Conservation (phyloP, 2,329 filamentous ascomycete genomes). For the Penicillium sp. region DNA sequence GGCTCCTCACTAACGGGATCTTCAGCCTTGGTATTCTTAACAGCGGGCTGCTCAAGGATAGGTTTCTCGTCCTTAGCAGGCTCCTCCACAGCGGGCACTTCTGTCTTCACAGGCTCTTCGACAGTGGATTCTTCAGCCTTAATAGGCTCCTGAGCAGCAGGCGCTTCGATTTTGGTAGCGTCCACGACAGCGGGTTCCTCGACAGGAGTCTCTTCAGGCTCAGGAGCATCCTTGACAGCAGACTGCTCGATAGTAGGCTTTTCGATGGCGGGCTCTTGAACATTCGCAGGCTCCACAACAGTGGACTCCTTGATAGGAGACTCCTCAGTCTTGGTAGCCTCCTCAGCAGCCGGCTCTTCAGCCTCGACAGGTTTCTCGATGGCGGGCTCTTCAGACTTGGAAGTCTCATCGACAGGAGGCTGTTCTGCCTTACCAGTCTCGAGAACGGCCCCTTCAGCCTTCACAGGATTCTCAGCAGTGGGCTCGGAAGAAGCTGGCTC, state of each 20-base stretch:
- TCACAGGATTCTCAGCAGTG: background rate
- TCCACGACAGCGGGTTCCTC: constrained; percentile 4
- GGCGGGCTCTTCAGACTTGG: background rate
- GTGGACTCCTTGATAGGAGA: constrained; percentile 3
- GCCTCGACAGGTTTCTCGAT: background rate
- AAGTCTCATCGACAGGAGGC: background rate
- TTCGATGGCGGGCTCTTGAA: constrained; percentile 3
- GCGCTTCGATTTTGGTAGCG: background rate
- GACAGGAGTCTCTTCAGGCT: constrained; percentile 7
- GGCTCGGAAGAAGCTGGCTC: constrained; percentile 2
- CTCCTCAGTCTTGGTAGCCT: constrained; percentile 4
- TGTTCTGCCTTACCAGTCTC: background rate
- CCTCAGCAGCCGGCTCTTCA: constrained; percentile 1
- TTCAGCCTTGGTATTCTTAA: background rate
- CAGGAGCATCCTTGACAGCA: too few species aligned
- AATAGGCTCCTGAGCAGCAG: background rate
- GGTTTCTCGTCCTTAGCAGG: background rate
- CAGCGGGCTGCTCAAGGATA: background rate
- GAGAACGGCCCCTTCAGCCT: background rate
- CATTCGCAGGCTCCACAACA: constrained; percentile 9
- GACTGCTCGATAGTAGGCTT: constrained; percentile 5
- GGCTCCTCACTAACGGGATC: constrained; percentile 7
- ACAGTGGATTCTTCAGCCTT: constrained; percentile 4
- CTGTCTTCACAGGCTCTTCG: constrained; percentile 2
- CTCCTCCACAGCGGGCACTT: too few species aligned